Base-by-base conservation (phyloP, 1,284 basidiomycete species). In the Gomphus bonarii region DNA sequence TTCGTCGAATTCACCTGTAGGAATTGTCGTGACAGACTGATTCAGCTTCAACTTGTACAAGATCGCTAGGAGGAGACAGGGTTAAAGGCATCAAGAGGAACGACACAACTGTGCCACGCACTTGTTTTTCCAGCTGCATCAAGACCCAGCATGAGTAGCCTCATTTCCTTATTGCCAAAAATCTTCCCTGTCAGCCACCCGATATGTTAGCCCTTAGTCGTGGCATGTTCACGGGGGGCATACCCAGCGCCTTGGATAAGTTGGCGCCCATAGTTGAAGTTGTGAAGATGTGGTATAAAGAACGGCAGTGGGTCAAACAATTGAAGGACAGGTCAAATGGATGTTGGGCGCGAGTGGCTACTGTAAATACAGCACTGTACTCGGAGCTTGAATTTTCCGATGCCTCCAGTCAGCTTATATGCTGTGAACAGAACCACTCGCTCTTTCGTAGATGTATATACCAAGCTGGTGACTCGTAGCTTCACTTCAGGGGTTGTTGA, bases 31-130 rank as follows among this genome's bases (percentile, higher is more conserved):
- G 61, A 99, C 97, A 59, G 91, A 94, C 72, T 99, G 94, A 74
- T 97, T 97, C 68, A 99, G 78, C 76, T 99, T 99, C 72, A 99
- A 87, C 74, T 99, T 99, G 81, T 99, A 99, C 58, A 99, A 83
- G 70, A 99, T 99, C 44, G 95, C 94, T 95, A 71, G 50, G 49
- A 22, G 40, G 18, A 43, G 44, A 51, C 55, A 60, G 50, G 31
- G 46, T 50, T 44, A 38, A 38, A n/a, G 42, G 25, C 18, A 36
- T 9, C 33, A 57, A 50, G 10, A 46, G n/a, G 18, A 43, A 58
- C 55, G 36, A 49, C 22, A 51, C 38, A 54, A 7, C 10, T 35
- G 12, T 31, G 18, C 12, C 1, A 69, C 75, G 74, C 79, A 76
- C 74, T 97, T 18, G 94, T 97, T 77, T 97, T 97, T 68, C 94